These are phyloP conservation scores for Hypomontagnella submonticulosa DNA, from an alignment of 495 filamentous ascomycete genomes.

Conservation along the genomic window DNA sequence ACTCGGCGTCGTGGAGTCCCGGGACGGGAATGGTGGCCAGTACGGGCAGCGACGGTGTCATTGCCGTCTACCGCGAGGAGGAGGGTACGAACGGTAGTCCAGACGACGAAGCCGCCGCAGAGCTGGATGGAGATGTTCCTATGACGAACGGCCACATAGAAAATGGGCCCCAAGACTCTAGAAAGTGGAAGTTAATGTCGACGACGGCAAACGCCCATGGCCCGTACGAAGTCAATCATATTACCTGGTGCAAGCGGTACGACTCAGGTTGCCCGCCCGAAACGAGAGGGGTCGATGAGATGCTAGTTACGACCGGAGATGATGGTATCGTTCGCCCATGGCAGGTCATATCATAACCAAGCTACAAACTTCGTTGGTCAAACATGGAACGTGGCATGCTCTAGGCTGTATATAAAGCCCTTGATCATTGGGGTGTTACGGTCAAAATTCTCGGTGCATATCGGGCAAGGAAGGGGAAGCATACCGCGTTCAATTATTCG, in stretches of 20 bases:
- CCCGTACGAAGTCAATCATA: conserved; percentile 92
- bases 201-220: conserved; percentile 79
- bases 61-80: conserved; percentile 81
- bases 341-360: conserved; percentile 52
- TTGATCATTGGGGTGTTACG: background rate
- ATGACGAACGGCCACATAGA: conserved; percentile 52
- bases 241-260: conserved; percentile 77
- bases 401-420: conserved; percentile 25
- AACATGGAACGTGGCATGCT: background rate
- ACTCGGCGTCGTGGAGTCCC: conserved; percentile 82
- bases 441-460: conserved; percentile 1
- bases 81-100: conserved; percentile 21
- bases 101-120: conserved; percentile 47
- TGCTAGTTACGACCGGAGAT: conserved; percentile 82
- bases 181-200: conserved; percentile 75
- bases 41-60: conserved; percentile 83
- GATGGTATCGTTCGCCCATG: conserved; percentile 82
- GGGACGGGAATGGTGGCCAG: conserved; percentile 80
- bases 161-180: conserved; percentile 42
- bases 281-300: conserved; percentile 69
- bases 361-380: background rate
- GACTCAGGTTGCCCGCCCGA: conserved; percentile 59
- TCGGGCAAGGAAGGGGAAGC: background rate
- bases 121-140: conserved; percentile 52
- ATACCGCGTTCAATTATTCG: no score